Base-by-base conservation (phyloP, 139 green algal genomes). In the Micractinium sp. region DNA sequence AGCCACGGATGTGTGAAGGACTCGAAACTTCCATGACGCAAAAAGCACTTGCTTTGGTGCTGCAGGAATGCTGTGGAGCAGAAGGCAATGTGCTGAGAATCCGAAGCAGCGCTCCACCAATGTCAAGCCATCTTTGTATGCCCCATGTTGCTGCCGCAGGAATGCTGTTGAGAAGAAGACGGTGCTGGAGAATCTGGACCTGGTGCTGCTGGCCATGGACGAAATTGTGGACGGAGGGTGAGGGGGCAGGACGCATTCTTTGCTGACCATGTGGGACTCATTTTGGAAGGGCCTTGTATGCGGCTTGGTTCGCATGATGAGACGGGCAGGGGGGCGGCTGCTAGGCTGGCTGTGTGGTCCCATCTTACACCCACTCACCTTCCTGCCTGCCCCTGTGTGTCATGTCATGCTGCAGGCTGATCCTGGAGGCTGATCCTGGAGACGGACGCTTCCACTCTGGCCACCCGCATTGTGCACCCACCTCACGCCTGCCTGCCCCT, bases 81-180 rank as follows among this genome's bases (percentile, higher is more conserved):
- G 95, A 99, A 98, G 93, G 99, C 97, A 14, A 97, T 98, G 66
- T 33, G 22, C n/a, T 56, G 47, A 56, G 47, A 56, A 56, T 56
- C 47, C n/a, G n/a, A n/a, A n/a, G n/a, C n/a, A n/a, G n/a, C n/a
- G n/a, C n/a, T n/a, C n/a, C n/a, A n/a, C n/a, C n/a, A n/a, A n/a
- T n/a, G n/a, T n/a, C n/a, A n/a, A n/a, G n/a, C n/a, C n/a, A n/a
- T n/a, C n/a, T n/a, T n/a, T n/a, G n/a, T n/a, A n/a, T n/a, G n/a
- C n/a, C n/a, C n/a, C n/a, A n/a, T n/a, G n/a, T n/a, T n/a, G n/a
- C n/a, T n/a, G n/a, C n/a, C n/a, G 66, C 94, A 98, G 97, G 89
- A 94, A 96, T 80, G 94, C 95, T 38, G 97, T 99, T 36, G 98
- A 99, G 88, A 99, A 99, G 95, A 99, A 98, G 93, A 99, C 97